Conservation (phyloP, 1,284 basidiomycete genomes). For the Trichosporon faecale region DNA sequence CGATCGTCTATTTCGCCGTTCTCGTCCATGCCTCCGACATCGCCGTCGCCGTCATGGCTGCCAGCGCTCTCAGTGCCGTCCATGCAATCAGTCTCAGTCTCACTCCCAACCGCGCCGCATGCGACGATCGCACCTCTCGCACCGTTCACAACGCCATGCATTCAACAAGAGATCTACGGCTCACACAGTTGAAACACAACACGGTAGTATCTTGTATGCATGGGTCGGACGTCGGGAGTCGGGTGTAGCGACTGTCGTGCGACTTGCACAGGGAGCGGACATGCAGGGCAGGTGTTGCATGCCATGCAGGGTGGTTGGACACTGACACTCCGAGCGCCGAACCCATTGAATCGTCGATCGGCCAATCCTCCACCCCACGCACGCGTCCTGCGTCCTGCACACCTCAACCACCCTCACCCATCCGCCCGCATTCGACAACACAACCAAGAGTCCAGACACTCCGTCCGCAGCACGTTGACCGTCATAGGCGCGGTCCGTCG, state of each 20-base stretch:
- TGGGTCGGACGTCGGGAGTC: neutral
- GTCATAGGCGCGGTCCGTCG: neutral
- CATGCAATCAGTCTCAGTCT: neutral
- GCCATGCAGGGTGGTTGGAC: neutral
- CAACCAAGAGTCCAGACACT: too few species aligned
- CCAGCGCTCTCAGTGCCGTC: neutral
- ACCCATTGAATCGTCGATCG: neutral
- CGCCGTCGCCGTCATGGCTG: too few species aligned
- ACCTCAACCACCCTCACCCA: neutral
- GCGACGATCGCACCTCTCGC: too few species aligned
- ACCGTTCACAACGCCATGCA: neutral
- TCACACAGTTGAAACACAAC: neutral
- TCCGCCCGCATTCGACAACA: neutral
- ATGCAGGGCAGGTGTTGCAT: neutral
- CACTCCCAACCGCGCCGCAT: neutral
- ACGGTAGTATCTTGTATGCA: neutral
- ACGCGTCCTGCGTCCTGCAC: too few species aligned
- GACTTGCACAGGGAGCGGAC: neutral
- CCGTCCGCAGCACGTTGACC: too few species aligned
- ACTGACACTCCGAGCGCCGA: neutral
- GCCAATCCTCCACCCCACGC: neutral
- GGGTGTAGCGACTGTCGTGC: neutral
- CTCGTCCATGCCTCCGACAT: neutral
- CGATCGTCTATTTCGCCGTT: neutral
- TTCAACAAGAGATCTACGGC: neutral